Evolutionary conservation across 495 filamentous ascomycete genomes (phyloP).

Genomic region (Chaetomidium leptoderma): DNA sequence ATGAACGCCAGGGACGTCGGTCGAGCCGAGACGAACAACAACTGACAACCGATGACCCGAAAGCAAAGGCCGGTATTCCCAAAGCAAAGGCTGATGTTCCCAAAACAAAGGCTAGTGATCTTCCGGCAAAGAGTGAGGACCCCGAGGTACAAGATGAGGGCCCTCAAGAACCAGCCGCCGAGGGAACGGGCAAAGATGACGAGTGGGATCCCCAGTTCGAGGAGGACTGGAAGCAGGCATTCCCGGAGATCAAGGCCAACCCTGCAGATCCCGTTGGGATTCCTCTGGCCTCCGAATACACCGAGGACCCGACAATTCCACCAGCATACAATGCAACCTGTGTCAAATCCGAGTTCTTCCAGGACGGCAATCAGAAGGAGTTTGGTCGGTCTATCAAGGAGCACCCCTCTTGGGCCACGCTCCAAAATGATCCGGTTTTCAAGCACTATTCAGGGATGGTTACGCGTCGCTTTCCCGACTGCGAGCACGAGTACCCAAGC

Average conservation of each 20-base stretch:
- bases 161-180: conserved; percentile 1
- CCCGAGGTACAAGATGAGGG: background rate
- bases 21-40: conserved; percentile 5
- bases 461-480: conserved; percentile 20
- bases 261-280: conserved; percentile 42
- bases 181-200: conserved; percentile 14
- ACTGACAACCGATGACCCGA: no score
- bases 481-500: conserved; percentile 24
- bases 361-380: conserved; percentile 42
- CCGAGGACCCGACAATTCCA: conserved; percentile 42
- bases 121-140: no score
- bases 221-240: conserved; percentile 41
- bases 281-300: conserved; percentile 39
- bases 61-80: background rate
- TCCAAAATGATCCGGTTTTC: conserved; percentile 49
- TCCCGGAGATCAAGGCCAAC: conserved; percentile 33
- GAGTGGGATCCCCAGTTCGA: conserved; percentile 36
- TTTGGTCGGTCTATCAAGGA: conserved; percentile 42
- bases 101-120: no score
- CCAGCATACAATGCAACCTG: conserved; percentile 42
- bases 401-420: conserved; percentile 38
- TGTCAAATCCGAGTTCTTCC: conserved; percentile 47
- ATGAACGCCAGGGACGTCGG: conserved; percentile 15
- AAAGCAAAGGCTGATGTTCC: background rate
- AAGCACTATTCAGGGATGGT: conserved; percentile 31